Percentiles rank a stretch among this genome's conserved stretches.
Evolutionary conservation across 352 stramenopile genomes (phyloP).

Genomic region (Phytopythium helicoides): DNA sequence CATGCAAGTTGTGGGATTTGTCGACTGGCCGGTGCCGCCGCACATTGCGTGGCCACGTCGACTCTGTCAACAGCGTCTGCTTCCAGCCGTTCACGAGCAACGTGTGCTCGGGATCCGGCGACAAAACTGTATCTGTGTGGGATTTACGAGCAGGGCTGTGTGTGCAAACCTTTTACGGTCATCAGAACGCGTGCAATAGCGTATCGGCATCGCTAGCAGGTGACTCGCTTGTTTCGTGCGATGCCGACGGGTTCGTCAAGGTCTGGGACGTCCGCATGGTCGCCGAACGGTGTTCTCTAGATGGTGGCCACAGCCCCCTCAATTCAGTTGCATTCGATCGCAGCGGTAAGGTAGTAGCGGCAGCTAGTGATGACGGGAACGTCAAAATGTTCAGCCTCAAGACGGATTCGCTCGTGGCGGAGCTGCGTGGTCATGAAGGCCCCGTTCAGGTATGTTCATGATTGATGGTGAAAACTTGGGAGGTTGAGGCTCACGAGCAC

Average conservation of each 20-base stretch:
- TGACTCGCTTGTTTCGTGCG: constrained; percentile 90
- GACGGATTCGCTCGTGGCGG: constrained; percentile 52
- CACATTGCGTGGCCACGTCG: constrained; percentile 93
- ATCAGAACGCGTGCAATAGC: constrained; percentile 93
- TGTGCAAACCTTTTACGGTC: constrained; percentile 94
- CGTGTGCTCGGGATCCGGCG: constrained; percentile 90
- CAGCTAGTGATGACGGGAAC: constrained; percentile 88
- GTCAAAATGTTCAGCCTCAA: constrained; percentile 90
- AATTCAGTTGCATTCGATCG: constrained; percentile 92
- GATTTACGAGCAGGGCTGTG: constrained; percentile 91
- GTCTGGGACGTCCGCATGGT: constrained; percentile 96
- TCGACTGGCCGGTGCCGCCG: constrained; percentile 87
- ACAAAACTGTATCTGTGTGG: constrained; percentile 96
- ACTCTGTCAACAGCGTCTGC: constrained; percentile 92
- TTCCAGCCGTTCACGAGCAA: constrained; percentile 94
- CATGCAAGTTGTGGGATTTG: constrained; percentile 92
- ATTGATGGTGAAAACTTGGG: neutral
- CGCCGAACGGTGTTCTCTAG: constrained; percentile 83
- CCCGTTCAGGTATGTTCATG: constrained; percentile 82
- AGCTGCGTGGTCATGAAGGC: constrained; percentile 91
- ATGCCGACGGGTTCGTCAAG: constrained; percentile 94
- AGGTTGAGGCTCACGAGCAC: neutral
- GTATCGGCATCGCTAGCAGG: constrained; percentile 85
- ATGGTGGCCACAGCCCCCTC: constrained; percentile 85
- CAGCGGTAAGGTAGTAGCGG: constrained; percentile 79